These are phyloP conservation scores for Lichtheimia ornata DNA, from an alignment of 371 early-diverging fungal genomes.

Conservation along the genomic window DNA sequence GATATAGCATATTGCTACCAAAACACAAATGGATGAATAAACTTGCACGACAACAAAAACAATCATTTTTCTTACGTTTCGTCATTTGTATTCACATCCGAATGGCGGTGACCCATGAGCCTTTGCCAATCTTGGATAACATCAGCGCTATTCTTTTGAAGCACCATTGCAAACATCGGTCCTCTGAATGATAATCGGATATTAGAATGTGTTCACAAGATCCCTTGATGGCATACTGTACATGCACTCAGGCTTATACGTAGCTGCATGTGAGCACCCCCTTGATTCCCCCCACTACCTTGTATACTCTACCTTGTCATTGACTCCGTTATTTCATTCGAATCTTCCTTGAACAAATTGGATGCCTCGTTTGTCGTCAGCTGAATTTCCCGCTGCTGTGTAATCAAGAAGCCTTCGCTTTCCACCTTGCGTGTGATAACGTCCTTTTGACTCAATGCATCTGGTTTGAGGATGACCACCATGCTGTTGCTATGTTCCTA, in stretches of 20 bases:
- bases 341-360: slow-evolving; percentile 79
- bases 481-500: slow-evolving; percentile 8
- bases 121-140: slow-evolving; percentile 71
- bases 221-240: too few relatives aligned
- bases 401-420: slow-evolving; percentile 60
- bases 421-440: slow-evolving; percentile 59
- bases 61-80: too few relatives aligned
- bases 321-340: slow-evolving; percentile 51
- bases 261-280: too few relatives aligned
- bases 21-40: too few relatives aligned
- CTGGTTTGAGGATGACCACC: slow-evolving; percentile 39
- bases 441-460: slow-evolving; percentile 48
- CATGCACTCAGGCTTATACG: too few relatives aligned
- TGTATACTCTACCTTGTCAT: too few relatives aligned
- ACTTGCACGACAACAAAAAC: too few relatives aligned
- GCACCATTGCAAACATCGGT: slow-evolving; percentile 65
- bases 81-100: slow-evolving; percentile 53
- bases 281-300: too few relatives aligned
- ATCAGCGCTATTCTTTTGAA: slow-evolving; percentile 54
- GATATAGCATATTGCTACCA: slow-evolving; percentile 3
- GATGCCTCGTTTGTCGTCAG: slow-evolving; percentile 53
- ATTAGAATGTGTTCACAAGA: too few relatives aligned
- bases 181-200: slow-evolving; percentile 38
- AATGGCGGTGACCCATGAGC: slow-evolving; percentile 78
- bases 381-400: slow-evolving; percentile 56